Evolutionary conservation across 768 basidiomycete species (phyloP).

Genomic region (Boletus subparvulus): DNA sequence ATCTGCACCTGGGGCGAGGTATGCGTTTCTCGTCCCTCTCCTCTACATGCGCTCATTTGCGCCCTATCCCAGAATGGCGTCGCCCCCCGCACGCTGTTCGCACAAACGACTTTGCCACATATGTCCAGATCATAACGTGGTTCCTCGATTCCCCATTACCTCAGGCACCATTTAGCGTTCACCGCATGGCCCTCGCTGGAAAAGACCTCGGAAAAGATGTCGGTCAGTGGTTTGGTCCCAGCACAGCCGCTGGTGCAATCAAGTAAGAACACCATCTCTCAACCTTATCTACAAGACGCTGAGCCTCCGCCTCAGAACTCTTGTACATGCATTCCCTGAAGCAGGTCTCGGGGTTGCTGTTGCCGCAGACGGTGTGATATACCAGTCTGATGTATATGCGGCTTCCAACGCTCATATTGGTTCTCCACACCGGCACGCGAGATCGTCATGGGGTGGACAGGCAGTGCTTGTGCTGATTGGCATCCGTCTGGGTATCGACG

Average conservation of each 20-base stretch:
- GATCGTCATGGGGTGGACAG: constrained; percentile 68
- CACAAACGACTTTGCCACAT: constrained; percentile 73
- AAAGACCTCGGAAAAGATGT: constrained; percentile 94
- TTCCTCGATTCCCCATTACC: constrained; percentile 89
- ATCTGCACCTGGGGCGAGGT: constrained; percentile 77
- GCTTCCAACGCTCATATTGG: constrained; percentile 52
- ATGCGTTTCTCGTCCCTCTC: constrained; percentile 12
- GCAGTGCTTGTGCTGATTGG: constrained; percentile 87
- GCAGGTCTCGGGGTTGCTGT: constrained; percentile 79
- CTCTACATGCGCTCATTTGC: constrained; percentile 8
- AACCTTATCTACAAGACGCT: background rate
- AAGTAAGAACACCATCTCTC: constrained; percentile 49
- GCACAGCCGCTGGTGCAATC: constrained; percentile 95
- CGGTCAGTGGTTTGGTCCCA: constrained; percentile 98
- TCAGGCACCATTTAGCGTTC: constrained; percentile 88
- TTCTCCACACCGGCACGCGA: constrained; percentile 32
- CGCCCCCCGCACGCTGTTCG: constrained; percentile 60
- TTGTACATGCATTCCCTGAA: constrained; percentile 77
- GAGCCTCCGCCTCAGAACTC: constrained; percentile 47
- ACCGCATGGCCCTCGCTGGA: constrained; percentile 93
- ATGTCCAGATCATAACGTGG: constrained; percentile 91
- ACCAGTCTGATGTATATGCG: constrained; percentile 80
- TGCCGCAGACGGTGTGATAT: constrained; percentile 80
- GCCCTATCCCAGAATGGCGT: constrained; percentile 68
- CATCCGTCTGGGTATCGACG: constrained; percentile 83